phyloP scores from a whole-genome alignment of 208 protist genomes.

The Angomonas deanei region DNA sequence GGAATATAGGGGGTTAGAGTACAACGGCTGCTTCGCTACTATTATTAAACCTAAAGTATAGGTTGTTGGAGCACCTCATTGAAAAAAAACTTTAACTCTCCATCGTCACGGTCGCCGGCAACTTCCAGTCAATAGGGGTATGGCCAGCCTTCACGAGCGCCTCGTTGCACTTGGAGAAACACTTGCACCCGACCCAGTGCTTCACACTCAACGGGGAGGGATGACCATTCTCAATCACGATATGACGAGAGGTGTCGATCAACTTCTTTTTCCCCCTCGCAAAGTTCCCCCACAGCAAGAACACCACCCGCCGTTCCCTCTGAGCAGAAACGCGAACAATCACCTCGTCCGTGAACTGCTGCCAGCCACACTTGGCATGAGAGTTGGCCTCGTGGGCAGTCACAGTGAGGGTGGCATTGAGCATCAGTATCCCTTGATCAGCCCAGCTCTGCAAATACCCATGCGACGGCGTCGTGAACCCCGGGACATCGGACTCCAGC shows the following conservation, averaged over 20 bases:
- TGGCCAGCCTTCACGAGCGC: constrained; percentile 55
- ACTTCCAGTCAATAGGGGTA: constrained; percentile 72
- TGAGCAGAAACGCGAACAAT: constrained; percentile 75
- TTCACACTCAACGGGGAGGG: constrained; percentile 80
- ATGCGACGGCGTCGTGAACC: constrained; percentile 85
- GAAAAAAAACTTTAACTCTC: background rate
- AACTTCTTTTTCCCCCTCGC: constrained; percentile 88
- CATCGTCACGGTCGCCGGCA: constrained; percentile 25
- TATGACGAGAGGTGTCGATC: constrained; percentile 85
- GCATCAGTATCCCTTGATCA: constrained; percentile 95
- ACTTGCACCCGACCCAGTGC: constrained; percentile 71
- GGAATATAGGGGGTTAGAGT: background rate
- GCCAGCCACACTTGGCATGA: constrained; percentile 93
- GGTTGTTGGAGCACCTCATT: no score
- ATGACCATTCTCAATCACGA: constrained; percentile 84
- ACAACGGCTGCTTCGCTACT: no score
- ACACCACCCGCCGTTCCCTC: constrained; percentile 78
- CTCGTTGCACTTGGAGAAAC: constrained; percentile 85
- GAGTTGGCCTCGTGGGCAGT: constrained; percentile 88
- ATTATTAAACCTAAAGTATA: no score
- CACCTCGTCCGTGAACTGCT: constrained; percentile 93
- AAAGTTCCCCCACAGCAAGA: constrained; percentile 94
- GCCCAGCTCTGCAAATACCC: constrained; percentile 95
- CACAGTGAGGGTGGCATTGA: constrained; percentile 96
- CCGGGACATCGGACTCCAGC: constrained; percentile 72